phyloP scores from a whole-genome alignment of 768 basidiomycete species.

The Cyclocybe aegerita region DNA sequence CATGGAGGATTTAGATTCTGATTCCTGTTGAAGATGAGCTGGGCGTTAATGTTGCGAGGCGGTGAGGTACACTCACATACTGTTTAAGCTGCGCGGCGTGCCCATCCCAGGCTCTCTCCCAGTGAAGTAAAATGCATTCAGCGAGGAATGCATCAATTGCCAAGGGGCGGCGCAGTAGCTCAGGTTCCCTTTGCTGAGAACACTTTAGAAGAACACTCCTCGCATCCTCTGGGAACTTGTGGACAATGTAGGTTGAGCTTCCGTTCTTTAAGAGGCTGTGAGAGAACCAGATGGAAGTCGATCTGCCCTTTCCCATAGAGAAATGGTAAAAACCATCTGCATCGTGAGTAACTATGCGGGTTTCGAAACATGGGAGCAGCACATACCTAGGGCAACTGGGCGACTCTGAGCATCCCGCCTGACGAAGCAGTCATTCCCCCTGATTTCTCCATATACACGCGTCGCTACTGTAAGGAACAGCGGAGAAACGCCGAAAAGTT shows the following conservation, averaged over 20 bases:
- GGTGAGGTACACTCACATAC: conserved; percentile 5
- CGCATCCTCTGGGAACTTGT: neutral
- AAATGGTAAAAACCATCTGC: conserved; percentile 5
- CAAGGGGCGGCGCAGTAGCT: conserved; percentile 10
- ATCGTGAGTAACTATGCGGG: neutral
- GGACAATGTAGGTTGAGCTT: conserved; percentile 2
- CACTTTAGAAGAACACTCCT: neutral
- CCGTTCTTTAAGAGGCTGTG: neutral
- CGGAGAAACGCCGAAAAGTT: conserved; percentile 5
- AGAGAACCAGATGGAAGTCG: conserved; percentile 6
- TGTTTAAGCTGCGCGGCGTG: conserved; percentile 4
- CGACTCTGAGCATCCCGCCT: neutral
- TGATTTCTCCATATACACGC: neutral
- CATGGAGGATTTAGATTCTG: neutral
- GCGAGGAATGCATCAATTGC: conserved; percentile 11
- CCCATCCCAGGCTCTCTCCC: neutral
- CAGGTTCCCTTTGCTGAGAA: neutral
- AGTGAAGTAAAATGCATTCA: conserved; percentile 3
- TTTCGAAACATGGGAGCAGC: neutral
- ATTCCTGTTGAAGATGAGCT: neutral
- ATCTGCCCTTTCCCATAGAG: neutral
- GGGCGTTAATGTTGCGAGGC: neutral
- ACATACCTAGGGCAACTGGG: neutral
- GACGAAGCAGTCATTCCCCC: neutral
- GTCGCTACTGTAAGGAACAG: neutral